These are phyloP conservation scores for Coffea eugenioides DNA, from an alignment of 257 asterid genomes.

Conservation along the genomic window DNA sequence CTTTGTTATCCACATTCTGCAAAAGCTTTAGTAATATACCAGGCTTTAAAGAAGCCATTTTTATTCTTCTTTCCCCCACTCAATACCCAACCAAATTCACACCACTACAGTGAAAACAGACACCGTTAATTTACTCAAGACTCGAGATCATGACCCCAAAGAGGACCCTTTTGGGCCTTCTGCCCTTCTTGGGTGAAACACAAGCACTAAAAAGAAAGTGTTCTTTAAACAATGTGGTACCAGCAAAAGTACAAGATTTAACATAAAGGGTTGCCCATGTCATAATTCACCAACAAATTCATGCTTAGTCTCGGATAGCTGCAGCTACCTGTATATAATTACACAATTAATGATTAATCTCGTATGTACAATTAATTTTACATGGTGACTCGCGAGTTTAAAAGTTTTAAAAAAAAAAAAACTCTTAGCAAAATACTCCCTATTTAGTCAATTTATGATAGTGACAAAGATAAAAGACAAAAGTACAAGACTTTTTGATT, in stretches of 20 bases:
- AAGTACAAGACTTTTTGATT: neutral
- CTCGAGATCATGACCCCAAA: conserved; percentile 13
- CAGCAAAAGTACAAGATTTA: neutral
- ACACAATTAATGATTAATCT: too few species aligned
- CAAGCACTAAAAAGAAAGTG: neutral
- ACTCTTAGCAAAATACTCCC: too few species aligned
- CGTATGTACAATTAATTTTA: too few species aligned
- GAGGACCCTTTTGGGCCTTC: conserved; percentile 6
- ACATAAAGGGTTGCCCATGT: neutral
- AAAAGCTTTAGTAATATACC: conserved; percentile 72
- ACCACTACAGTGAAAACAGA: neutral
- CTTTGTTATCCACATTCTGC: conserved; percentile 63
- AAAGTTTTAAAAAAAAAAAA: too few species aligned
- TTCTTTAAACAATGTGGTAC: conserved; percentile 1
- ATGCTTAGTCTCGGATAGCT: too few species aligned
- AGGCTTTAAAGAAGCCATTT: conserved; percentile 77
- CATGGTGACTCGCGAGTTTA: too few species aligned
- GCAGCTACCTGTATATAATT: too few species aligned
- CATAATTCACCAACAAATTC: too few species aligned
- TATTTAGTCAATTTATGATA: too few species aligned
- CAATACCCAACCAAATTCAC: neutral
- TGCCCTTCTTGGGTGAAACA: neutral
- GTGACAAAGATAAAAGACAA: neutral
- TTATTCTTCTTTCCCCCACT: neutral
- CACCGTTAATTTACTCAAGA: neutral